A percentile compares a stretch with the other conserved stretches of the same genome.
Evolutionary conservation across 371 early-diverging fungal genomes (phyloP).

Genomic region (Saksenaea vasiformis): DNA sequence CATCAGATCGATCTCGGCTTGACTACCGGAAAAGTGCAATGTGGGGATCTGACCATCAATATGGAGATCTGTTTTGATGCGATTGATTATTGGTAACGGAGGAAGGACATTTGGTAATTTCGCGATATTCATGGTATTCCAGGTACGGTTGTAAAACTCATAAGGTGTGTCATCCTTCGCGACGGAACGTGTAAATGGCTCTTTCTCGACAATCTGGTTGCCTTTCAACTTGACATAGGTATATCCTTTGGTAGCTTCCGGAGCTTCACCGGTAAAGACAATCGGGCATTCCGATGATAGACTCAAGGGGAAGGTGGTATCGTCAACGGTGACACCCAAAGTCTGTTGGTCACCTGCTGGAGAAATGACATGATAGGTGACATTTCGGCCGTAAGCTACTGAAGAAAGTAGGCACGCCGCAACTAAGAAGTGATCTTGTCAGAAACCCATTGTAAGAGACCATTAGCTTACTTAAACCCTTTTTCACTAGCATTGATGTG

Average conservation of each 20-base stretch:
- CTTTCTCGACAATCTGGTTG: constrained; percentile 1
- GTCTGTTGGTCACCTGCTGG: background rate
- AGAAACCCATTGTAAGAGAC: background rate
- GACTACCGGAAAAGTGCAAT: constrained; percentile 20
- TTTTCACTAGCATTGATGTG: background rate
- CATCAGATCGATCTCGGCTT: constrained; percentile 18
- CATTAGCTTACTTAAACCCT: background rate
- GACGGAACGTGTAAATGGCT: constrained; percentile 15
- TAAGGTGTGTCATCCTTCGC: constrained; percentile 12
- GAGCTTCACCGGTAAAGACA: constrained; percentile 19
- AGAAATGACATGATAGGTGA: background rate
- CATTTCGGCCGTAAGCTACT: background rate
- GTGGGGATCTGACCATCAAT: constrained; percentile 23
- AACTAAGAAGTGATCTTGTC: background rate
- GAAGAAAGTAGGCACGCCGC: background rate
- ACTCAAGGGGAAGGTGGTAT: background rate
- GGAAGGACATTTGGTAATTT: constrained; percentile 14
- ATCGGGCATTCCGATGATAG: background rate
- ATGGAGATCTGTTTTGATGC: constrained; percentile 22
- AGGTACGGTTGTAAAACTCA: constrained; percentile 23
- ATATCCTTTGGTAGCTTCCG: constrained; percentile 13
- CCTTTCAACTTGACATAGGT: constrained; percentile 7
- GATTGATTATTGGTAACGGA: constrained; percentile 18
- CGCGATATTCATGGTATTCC: constrained; percentile 5
- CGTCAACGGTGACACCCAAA: background rate